A percentile compares a stretch with the other conserved stretches of the same genome.
Conservation (phyloP, 2,329 filamentous ascomycete genomes). For the Epichloe scottii region DNA sequence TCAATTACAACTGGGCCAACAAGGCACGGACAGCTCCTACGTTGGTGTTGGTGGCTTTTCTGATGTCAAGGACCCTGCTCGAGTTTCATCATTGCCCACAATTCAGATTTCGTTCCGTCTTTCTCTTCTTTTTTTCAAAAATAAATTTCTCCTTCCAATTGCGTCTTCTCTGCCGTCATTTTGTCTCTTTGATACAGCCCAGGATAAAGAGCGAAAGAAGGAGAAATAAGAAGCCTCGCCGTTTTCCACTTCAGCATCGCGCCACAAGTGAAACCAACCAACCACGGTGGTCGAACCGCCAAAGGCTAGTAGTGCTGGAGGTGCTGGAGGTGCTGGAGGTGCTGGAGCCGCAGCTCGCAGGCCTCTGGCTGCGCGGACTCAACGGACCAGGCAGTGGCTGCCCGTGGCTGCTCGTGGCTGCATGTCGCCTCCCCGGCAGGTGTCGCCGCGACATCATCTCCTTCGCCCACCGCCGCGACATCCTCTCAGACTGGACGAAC, state of each 20-base stretch:
- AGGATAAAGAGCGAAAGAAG: too few relatives aligned
- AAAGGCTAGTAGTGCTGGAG: neutral
- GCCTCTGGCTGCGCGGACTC: neutral
- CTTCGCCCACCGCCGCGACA: too few relatives aligned
- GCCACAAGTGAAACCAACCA: neutral
- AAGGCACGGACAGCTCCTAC: neutral
- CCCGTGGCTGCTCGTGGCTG: neutral
- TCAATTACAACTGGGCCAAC: neutral
- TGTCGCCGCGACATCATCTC: too few relatives aligned
- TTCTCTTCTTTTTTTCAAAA: neutral
- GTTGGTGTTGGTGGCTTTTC: neutral
- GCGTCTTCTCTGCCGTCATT: too few relatives aligned
- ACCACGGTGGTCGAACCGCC: too few relatives aligned
- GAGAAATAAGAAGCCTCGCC: too few relatives aligned
- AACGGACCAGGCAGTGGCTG: too few relatives aligned
- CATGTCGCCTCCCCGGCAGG: neutral
- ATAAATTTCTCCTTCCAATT: neutral
- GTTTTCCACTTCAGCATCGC: too few relatives aligned
- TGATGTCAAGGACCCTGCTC: neutral
- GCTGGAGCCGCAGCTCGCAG: neutral
- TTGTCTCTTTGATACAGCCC: too few relatives aligned
- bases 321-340: too few relatives aligned
- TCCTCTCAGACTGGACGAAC: too few relatives aligned
- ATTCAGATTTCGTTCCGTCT: too few relatives aligned
- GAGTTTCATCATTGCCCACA: neutral